Evolutionary conservation across 495 filamentous ascomycete species (phyloP).

Genomic region (Bacidia rubella): DNA sequence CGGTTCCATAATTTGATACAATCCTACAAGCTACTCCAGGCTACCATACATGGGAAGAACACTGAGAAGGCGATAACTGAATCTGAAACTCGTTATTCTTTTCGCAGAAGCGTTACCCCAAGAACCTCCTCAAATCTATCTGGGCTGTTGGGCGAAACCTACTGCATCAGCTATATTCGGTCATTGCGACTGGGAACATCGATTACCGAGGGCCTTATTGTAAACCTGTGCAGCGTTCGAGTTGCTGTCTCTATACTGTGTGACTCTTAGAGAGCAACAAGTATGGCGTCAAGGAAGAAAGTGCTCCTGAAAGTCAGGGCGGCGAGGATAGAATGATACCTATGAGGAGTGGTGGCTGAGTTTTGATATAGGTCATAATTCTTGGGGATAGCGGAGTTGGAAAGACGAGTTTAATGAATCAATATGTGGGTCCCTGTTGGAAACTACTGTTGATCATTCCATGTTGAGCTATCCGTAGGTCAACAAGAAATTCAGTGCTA

Average conservation of each 20-base stretch:
- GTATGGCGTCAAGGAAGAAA: slow-evolving; percentile 92
- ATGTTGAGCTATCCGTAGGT: slow-evolving; percentile 42
- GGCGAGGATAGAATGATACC: neutral
- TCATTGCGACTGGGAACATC: too few species aligned
- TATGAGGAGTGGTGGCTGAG: neutral
- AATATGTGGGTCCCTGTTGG: slow-evolving; percentile 95
- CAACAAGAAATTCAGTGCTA: slow-evolving; percentile 99
- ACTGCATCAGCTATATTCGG: too few species aligned
- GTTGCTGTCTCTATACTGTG: neutral
- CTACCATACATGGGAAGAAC: too few species aligned
- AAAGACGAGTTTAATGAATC: slow-evolving; percentile 99
- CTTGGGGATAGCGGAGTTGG: slow-evolving; percentile 96
- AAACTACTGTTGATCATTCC: neutral
- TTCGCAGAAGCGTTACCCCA: too few species aligned
- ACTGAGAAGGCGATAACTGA: too few species aligned
- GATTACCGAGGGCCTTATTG: too few species aligned
- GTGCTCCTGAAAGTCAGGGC: slow-evolving; percentile 76
- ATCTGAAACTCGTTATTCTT: too few species aligned
- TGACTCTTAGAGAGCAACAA: slow-evolving; percentile 1
- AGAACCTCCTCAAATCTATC: too few species aligned
- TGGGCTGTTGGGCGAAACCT: too few species aligned
- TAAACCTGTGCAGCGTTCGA: neutral
- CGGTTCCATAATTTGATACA: too few species aligned
- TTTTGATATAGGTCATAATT: slow-evolving; percentile 68
- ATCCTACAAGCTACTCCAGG: too few species aligned